Conservation (phyloP, 2,329 filamentous ascomycete species). For the Fusarium keratoplasticum region DNA sequence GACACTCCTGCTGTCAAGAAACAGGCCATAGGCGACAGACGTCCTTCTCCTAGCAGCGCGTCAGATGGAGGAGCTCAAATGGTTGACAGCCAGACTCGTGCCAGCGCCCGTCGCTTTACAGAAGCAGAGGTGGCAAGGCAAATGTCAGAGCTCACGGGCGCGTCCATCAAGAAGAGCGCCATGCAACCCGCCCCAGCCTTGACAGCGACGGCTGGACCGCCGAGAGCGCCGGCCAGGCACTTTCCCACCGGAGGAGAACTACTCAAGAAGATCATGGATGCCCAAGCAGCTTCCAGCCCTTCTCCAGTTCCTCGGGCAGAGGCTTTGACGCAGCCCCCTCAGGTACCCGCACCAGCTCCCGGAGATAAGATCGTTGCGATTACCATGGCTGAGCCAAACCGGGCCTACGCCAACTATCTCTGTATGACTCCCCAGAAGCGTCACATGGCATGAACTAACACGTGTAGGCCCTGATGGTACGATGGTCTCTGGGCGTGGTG, state of each 20-base stretch:
- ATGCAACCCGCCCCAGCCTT: constrained; percentile 1
- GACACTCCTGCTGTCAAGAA: constrained; percentile 15
- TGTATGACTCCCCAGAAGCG: constrained; percentile 9
- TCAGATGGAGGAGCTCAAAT: not conserved
- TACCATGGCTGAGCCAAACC: constrained; percentile 22
- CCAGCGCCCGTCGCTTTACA: constrained; percentile 31
- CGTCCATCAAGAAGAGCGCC: constrained; percentile 11
- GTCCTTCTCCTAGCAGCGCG: not conserved
- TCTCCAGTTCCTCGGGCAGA: not conserved
- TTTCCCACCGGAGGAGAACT: constrained; percentile 27
- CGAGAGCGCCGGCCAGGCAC: constrained; percentile 2
- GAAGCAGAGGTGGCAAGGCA: constrained; percentile 31
- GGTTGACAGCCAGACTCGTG: constrained; percentile 1
- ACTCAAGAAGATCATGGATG: constrained; percentile 19
- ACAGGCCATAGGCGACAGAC: constrained; percentile 2
- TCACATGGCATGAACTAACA: constrained; percentile 4
- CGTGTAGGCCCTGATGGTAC: constrained; percentile 19
- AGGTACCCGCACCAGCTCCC: not conserved
- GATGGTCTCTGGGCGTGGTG: constrained; percentile 38
- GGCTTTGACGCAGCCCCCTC: not conserved
- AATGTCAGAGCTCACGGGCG: constrained; percentile 13
- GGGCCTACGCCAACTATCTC: constrained; percentile 30
- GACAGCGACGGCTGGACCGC: not conserved
- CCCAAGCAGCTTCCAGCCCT: constrained; percentile 3
- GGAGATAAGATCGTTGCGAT: constrained; percentile 26